Conservation (phyloP, 139 green algal genomes). For the Chlorella vulgaris region DNA sequence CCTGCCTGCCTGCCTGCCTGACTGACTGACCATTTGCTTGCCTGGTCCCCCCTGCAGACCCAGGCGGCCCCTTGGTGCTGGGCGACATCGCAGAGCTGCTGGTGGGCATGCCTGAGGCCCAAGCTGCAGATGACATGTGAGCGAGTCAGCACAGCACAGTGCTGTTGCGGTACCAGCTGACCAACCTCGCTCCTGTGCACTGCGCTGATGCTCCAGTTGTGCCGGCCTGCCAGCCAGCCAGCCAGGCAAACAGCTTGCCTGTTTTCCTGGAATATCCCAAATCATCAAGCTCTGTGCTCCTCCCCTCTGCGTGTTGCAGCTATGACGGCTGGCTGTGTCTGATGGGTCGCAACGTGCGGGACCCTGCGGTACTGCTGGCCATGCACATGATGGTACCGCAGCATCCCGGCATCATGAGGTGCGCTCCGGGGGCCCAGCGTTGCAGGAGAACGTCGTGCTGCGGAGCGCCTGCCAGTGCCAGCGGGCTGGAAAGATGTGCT, state of each 20-base stretch:
- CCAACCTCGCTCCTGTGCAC: neutral
- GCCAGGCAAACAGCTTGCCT: too few relatives aligned
- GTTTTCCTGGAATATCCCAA: too few relatives aligned
- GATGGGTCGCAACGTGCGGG: constrained; percentile 21
- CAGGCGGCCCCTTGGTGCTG: constrained; percentile 6
- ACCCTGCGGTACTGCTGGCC: constrained; percentile 26
- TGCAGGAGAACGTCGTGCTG: too few relatives aligned
- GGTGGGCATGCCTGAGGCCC: constrained; percentile 31
- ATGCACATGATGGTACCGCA: constrained; percentile 17
- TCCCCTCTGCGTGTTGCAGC: too few relatives aligned
- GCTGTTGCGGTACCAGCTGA: too few relatives aligned
- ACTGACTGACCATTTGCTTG: neutral
- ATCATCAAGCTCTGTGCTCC: too few relatives aligned
- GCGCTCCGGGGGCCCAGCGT: neutral
- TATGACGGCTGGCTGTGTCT: constrained; percentile 29
- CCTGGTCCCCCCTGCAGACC: constrained; percentile 11
- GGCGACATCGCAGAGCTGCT: constrained; percentile 40
- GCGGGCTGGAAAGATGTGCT: too few relatives aligned
- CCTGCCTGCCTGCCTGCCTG: neutral
- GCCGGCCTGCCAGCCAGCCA: too few relatives aligned
- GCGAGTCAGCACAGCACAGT: too few relatives aligned
- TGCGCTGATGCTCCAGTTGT: neutral
- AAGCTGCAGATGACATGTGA: constrained; percentile 4
- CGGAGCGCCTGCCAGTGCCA: too few relatives aligned
- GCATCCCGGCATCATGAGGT: constrained; percentile 7